Conservation (phyloP, 169 alveolate genomes). For the Besnoitia besnoiti region DNA sequence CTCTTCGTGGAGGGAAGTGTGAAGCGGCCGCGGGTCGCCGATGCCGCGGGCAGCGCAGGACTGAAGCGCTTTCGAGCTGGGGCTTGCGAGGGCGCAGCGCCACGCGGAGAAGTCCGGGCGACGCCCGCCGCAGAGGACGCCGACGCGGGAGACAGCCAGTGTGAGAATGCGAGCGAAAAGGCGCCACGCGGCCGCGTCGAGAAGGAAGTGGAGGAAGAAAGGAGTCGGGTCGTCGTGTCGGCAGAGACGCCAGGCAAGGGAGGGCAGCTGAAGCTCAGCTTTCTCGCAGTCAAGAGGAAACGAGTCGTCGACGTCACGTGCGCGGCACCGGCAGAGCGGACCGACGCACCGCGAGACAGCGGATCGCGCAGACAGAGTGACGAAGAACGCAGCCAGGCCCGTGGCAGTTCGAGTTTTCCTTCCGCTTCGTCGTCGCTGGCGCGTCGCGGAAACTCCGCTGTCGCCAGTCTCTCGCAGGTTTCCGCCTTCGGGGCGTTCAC, state of each 20-base stretch:
- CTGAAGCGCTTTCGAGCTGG: no score
- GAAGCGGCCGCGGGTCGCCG: no score
- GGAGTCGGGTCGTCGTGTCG: neutral
- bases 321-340: neutral
- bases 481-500: neutral
- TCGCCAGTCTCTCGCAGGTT: neutral
- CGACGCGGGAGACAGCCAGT: neutral
- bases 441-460: neutral
- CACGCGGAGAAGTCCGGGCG: no score
- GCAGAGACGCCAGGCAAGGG: neutral
- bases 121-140: neutral
- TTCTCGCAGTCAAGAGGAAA: neutral
- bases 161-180: neutral
- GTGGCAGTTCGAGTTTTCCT: no score
- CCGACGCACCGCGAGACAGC: neutral
- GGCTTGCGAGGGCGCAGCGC: no score
- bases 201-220: neutral
- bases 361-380: neutral
- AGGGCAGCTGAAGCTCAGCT: neutral
- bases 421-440: neutral
- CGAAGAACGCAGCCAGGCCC: no score
- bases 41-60: no score
- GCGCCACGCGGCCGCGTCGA: neutral
- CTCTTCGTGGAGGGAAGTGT: no score
- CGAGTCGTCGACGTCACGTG: neutral